Evolutionary conservation across 2,329 filamentous ascomycete genomes (phyloP), one percentile per base, ranked within the genome.

Genomic region (Epichloe amarillans): DNA sequence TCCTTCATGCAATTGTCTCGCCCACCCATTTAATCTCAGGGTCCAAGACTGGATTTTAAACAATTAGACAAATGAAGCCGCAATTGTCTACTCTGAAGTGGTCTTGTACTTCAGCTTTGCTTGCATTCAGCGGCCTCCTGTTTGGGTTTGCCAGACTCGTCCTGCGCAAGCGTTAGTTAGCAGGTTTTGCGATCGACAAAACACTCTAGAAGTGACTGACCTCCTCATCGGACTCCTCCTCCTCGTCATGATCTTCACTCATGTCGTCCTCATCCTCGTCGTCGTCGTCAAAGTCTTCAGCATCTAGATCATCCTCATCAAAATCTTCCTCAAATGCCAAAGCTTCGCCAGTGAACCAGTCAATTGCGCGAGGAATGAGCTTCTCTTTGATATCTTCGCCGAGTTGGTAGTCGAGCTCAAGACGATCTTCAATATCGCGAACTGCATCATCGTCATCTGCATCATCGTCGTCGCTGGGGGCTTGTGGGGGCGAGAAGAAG

Each of bases 371-470:
- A 57, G 93, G 93, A 60, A 98, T 98, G 58, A 98, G 80, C 76
- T 98, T 98, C 80, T 98, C 93, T 76, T 98, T 98, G 74, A 98
- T 96, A 66, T 98, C 93, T 75, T 98, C 93, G 58, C 93, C 93
- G 43, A 98, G 83, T 73, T 97, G 91, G 71, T 97, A 98, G 72
- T 98, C 93, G 49, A 98, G 83, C 75, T 98, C 93, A 51, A 98
- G 81, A 57, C 93, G 90, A 72, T 95, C 90, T 75, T 98, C 93
- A 49, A 98, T 95, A 66, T 98, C 93, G 48, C 84, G 86, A 50
- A 85, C 82, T 54, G 86, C 83, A 58, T 91, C 84, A 37, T 82
- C 84, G 55, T 91, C 84, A 41, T 81, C 64, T 44, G 83, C 82
- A 14, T 75, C 72, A 47, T 88, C 83, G 36, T 85, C 83, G 35